Conservation (phyloP, 164 flowering plant species). For the Umbilicus rupestris region DNA sequence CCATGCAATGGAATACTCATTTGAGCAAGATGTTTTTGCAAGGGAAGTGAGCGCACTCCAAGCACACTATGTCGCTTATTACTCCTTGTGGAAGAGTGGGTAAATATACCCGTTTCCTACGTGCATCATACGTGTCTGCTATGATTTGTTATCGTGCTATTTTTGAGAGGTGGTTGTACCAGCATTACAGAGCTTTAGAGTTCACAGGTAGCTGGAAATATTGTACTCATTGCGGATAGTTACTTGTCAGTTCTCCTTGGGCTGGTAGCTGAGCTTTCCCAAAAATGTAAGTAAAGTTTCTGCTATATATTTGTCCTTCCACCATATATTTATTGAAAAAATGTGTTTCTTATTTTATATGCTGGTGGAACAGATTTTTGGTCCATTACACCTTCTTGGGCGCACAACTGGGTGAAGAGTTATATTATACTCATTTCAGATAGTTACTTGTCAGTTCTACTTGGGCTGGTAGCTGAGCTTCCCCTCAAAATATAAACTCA, state of each 20-base stretch:
- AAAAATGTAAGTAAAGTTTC: too few species aligned
- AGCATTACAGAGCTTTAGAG: not conserved
- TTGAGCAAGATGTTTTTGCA: constrained; percentile 10
- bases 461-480: not conserved
- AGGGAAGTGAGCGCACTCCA: not conserved
- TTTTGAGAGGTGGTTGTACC: constrained; percentile 8
- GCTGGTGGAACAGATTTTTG: too few species aligned
- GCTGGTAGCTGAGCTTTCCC: too few species aligned
- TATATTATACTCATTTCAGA: not conserved
- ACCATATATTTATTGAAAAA: too few species aligned
- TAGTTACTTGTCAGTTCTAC: not conserved
- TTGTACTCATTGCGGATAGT: too few species aligned
- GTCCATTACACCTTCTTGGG: too few species aligned
- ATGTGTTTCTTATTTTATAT: too few species aligned
- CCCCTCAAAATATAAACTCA: too few species aligned
- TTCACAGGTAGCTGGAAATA: constrained; percentile 1
- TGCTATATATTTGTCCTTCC: too few species aligned
- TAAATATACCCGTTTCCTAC: not conserved
- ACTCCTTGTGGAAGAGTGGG: not conserved
- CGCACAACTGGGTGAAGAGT: too few species aligned
- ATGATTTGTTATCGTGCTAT: not conserved
- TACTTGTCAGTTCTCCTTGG: too few species aligned
- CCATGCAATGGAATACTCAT: constrained; percentile 5
- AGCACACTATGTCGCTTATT: not conserved
- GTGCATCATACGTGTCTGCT: not conserved